Base-by-base conservation (phyloP, 2,329 filamentous ascomycete genomes). In the Geosmithia flava region DNA sequence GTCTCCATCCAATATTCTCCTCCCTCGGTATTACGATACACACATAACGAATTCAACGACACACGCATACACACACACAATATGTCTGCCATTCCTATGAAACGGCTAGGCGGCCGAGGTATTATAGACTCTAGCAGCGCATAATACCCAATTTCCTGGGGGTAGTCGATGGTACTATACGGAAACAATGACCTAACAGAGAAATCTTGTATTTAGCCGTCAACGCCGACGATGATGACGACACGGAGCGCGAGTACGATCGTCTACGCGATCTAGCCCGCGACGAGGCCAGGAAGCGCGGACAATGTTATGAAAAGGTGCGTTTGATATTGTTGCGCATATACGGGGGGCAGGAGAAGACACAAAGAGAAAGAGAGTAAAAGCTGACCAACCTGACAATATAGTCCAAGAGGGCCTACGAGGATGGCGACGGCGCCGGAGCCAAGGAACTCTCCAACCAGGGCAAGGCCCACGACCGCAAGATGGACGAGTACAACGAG, bases 171-270 rank as follows among this genome's bases (percentile, higher is more conserved):
- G n/a, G 39, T 6, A 16, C 39, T 6, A 7, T 5, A 41, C 17
- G n/a, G 41, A 19, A 43, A 8, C 13, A 43, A 20, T 20, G n/a
- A 13, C 15, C n/a, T 37, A 11, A 37, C 33, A 16, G 3, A 37
- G 20, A 19, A 23, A 19, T 7, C 42, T 20, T 20, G 41, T 11
- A 16, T 16, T 44, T 61, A 90, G 87, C 84, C 65, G 87, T 91
- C 71, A 87, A 83, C 66, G 83, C 88, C 63, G 75, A 74, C 50
- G 73, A 81, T 55, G 79, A 78, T 60, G 70, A 70, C 55, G 75
- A 82, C 50, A 73, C 80, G 48, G 90, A 97, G 71, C 80, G 75
- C 56, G 90, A 97, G 69, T 97, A 97, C 67, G 90, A 97, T 63
- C 85, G 87, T 48, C 77, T 97, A 43, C 87, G 93, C 59, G 82